Base-by-base conservation (phyloP, 2,329 filamentous ascomycete genomes). In the Amesomyces nigricolor region DNA sequence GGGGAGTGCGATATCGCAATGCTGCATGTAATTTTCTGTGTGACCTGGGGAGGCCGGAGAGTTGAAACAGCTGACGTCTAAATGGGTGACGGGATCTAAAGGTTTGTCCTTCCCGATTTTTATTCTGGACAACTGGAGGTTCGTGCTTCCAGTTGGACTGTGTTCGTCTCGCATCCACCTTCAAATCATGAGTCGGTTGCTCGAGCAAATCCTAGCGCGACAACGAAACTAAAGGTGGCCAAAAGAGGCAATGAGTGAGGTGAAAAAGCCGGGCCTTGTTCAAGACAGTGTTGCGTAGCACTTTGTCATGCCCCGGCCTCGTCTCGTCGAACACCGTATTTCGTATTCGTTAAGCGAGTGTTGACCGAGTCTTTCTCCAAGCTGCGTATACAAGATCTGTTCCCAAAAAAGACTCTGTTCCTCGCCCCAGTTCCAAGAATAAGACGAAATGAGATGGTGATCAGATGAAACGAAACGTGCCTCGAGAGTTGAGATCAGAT, bases 191-290 rank as follows among this genome's bases (percentile, higher is more conserved):
- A 19, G 39, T 9, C 35, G 39, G 26, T 26, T 26, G 22, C 46
- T 38, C 22, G 47, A 50, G 48, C 13, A 54, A 46, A 38, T 47
- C 54, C 58, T 2, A 37, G 51, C 51, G 54, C 52, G 53, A 56
- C 43, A 56, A 46, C 42, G 26, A 50, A n/a, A 51, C 58, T 54
- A 56, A 57, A 26, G 53, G 45, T 53, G 44, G 54, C 51, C 59
- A 39, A 61, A 61, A 57, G 43, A 44, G 56, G 59, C 46, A 61
- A 61, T 22, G 56, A 39, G 39, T 43, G 32, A 26, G 22, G 22
- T 4, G 51, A 16, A 47, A 47, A 56, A 10, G 44, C 19, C 30
- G 16, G 13, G n/a, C 16, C 26, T 43, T 19, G 29, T 37, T 45
- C 32, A 51, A 19, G 47, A 32, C 42, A 39, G 47, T 40, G 38